Evolutionary conservation across 441 rosid species (phyloP).

Genomic region (Gossypium laxum): DNA sequence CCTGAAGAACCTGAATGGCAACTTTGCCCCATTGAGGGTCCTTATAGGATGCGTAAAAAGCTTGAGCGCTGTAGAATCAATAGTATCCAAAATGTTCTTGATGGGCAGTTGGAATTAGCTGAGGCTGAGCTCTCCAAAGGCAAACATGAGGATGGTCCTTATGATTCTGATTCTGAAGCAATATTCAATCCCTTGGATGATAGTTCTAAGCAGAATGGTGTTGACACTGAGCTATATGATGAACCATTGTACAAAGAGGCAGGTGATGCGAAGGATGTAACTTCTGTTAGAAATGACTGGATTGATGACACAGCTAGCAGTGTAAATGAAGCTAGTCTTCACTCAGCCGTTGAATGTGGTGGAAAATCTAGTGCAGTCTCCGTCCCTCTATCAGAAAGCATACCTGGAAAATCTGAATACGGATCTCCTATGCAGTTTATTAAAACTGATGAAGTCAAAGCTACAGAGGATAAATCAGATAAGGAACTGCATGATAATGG

Average conservation of each 20-base stretch:
- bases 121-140: constrained; percentile 51
- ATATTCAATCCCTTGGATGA: constrained; percentile 43
- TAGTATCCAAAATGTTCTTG: constrained; percentile 76
- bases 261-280: constrained; percentile 27
- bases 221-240: constrained; percentile 39
- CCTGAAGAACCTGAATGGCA: constrained; percentile 87
- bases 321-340: constrained; percentile 66
- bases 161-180: constrained; percentile 45
- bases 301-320: constrained; percentile 61
- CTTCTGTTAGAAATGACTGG: constrained; percentile 46
- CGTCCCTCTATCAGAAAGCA: constrained; percentile 64
- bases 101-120: constrained; percentile 63
- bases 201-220: constrained; percentile 26
- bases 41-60: constrained; percentile 99
- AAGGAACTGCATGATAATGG: constrained; percentile 92
- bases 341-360: constrained; percentile 88
- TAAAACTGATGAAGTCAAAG: constrained; percentile 56
- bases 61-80: constrained; percentile 86
- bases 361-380: constrained; percentile 76
- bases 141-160: constrained; percentile 45
- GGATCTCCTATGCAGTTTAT: constrained; percentile 75
- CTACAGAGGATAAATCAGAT: constrained; percentile 61
- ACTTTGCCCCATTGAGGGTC: constrained; percentile 99
- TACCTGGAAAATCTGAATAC: constrained; percentile 57
- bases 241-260: constrained; percentile 33